phyloP scores from a whole-genome alignment of 148 eudicot genomes.

The Rhododendron kiyosumense region DNA sequence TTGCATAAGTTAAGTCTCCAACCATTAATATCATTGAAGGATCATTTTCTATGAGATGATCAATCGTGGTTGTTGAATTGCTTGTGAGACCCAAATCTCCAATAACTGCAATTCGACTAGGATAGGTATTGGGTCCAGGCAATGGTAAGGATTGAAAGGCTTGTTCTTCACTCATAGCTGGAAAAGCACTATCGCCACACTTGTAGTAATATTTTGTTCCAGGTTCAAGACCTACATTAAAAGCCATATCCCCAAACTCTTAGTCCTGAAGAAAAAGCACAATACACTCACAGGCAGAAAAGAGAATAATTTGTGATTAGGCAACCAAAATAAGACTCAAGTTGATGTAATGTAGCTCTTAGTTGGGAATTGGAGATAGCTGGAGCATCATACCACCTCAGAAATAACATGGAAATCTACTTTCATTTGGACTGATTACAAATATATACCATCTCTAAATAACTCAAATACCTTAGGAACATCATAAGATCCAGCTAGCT shows the following conservation, averaged over 20 bases:
- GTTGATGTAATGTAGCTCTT: not conserved
- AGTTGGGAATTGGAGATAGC: not conserved
- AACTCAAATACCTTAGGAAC: not conserved
- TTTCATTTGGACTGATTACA: not conserved
- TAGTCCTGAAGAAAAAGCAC: not conserved
- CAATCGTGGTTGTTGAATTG: slow-evolving; percentile 77
- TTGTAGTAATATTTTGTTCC: slow-evolving; percentile 68
- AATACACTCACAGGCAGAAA: not conserved
- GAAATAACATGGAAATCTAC: not conserved
- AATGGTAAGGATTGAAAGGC: slow-evolving; percentile 55
- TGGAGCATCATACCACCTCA: not conserved
- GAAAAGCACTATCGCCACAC: slow-evolving; percentile 76
- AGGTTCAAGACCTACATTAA: slow-evolving; percentile 66
- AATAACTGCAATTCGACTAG: slow-evolving; percentile 63
- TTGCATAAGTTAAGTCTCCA: slow-evolving; percentile 85
- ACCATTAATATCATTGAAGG: slow-evolving; percentile 76
- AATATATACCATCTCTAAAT: not conserved
- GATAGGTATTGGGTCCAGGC: slow-evolving; percentile 57
- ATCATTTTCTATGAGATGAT: slow-evolving; percentile 68
- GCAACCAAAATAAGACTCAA: not conserved
- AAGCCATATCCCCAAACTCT: not conserved
- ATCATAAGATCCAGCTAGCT: not conserved
- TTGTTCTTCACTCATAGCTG: slow-evolving; percentile 70
- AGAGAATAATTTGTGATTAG: not conserved
- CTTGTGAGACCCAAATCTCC: slow-evolving; percentile 91